Evolutionary conservation across 2,329 filamentous ascomycete species (phyloP).

Genomic region (Aspergillus pseudotamarii): DNA sequence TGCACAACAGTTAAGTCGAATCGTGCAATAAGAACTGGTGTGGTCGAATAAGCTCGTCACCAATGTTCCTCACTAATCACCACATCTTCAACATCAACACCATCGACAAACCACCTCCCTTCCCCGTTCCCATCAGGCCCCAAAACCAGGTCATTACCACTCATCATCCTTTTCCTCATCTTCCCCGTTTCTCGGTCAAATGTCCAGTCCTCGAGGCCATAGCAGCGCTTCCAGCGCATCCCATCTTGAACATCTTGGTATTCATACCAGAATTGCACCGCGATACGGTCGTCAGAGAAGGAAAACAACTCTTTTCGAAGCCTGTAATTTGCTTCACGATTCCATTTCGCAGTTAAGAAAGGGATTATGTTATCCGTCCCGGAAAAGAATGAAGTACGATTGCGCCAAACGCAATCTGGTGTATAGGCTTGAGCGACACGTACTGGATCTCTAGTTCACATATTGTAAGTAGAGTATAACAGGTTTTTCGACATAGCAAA

Average conservation of each 20-base stretch:
- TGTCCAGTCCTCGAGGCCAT: conserved; percentile 66
- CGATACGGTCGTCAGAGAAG: conserved; percentile 74
- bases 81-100: conserved; percentile 44
- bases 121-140: conserved; percentile 45
- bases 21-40: too few relatives aligned
- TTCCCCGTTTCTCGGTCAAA: conserved; percentile 47
- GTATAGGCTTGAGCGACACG: conserved; percentile 74
- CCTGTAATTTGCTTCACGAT: conserved; percentile 69
- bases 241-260: conserved; percentile 67
- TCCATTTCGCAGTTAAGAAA: conserved; percentile 75
- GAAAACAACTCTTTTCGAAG: conserved; percentile 84
- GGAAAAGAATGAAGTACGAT: conserved; percentile 69
- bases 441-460: conserved; percentile 59
- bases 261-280: conserved; percentile 91
- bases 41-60: conserved; percentile 18
- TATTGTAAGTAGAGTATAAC: conserved; percentile 1
- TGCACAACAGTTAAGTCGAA: not conserved
- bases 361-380: conserved; percentile 69
- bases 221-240: conserved; percentile 79
- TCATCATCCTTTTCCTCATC: conserved; percentile 53
- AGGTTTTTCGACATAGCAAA: not conserved
- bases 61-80: conserved; percentile 40
- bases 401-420: conserved; percentile 76
- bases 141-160: conserved; percentile 49
- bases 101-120: conserved; percentile 50